Percentiles rank a stretch among this genome's conserved stretches.
Conservation (phyloP, 352 stramenopile species). For the Phytophthora aleatoria region DNA sequence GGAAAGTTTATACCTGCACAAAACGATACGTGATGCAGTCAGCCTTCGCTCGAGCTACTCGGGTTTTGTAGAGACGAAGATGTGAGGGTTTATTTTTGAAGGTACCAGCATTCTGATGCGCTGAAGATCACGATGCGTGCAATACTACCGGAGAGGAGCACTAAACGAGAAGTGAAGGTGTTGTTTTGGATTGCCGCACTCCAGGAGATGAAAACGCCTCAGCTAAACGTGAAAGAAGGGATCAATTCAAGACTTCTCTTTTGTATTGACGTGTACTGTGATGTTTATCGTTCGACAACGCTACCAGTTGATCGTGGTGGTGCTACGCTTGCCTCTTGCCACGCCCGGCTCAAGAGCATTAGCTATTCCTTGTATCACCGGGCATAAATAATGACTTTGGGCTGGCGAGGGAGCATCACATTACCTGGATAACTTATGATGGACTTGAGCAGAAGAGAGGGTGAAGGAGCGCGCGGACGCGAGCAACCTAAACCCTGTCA, state of each 20-base stretch:
- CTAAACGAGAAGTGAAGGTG: too few relatives aligned
- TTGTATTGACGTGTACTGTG: constrained; percentile 20
- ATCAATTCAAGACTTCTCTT: not conserved
- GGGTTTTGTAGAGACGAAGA: not conserved
- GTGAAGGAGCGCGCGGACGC: constrained; percentile 17
- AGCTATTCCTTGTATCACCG: not conserved
- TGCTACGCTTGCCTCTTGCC: constrained; percentile 6
- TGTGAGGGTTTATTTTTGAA: constrained; percentile 5
- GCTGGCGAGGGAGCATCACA: constrained; percentile 8
- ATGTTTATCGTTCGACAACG: constrained; percentile 13
- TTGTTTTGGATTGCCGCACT: too few relatives aligned
- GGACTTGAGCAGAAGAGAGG: constrained; percentile 3
- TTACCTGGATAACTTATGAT: constrained; percentile 34
- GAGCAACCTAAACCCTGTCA: constrained; percentile 33
- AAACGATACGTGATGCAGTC: constrained; percentile 6
- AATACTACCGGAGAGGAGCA: too few relatives aligned
- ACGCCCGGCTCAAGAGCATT: constrained; percentile 8
- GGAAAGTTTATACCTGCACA: constrained; percentile 8
- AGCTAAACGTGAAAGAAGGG: too few relatives aligned
- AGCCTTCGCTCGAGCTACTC: not conserved
- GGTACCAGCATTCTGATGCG: constrained; percentile 12
- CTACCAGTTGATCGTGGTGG: not conserved
- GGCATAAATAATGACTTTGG: constrained; percentile 36
- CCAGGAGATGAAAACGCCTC: too few relatives aligned
- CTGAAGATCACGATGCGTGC: too few relatives aligned